Percentiles rank a stretch among this genome's conserved stretches.
phyloP scores from a whole-genome alignment of 805 yeast genomes.

The Cyberlindnera mrakii region DNA sequence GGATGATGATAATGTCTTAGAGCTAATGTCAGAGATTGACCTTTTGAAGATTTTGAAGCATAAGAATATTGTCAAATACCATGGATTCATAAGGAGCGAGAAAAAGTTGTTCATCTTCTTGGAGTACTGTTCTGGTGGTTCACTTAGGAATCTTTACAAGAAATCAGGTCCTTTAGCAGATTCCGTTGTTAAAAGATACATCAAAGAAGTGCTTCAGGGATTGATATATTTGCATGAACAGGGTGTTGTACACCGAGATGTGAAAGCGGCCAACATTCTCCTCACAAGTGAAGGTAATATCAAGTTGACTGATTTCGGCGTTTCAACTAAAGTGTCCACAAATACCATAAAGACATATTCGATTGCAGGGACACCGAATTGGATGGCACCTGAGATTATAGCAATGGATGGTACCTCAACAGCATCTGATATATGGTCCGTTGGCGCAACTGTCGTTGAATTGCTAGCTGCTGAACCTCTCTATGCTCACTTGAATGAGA shows the following conservation, averaged over 20 bases:
- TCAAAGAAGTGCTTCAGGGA: constrained; percentile 66
- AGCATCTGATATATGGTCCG: constrained; percentile 87
- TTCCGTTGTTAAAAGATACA: constrained; percentile 50
- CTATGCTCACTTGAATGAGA: constrained; percentile 65
- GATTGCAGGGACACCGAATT: constrained; percentile 83
- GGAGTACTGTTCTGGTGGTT: constrained; percentile 66
- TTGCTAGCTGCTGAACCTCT: constrained; percentile 85
- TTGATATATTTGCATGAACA: constrained; percentile 57
- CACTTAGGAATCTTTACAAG: constrained; percentile 41
- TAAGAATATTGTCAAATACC: constrained; percentile 84
- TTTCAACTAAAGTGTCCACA: constrained; percentile 63
- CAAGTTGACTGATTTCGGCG: constrained; percentile 71
- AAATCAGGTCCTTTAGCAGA: constrained; percentile 48
- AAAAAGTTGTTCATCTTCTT: constrained; percentile 68
- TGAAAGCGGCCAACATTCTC: constrained; percentile 73
- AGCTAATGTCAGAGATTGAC: constrained; percentile 56
- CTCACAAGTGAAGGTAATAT: constrained; percentile 61
- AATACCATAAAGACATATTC: constrained; percentile 45
- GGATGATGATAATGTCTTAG: constrained; percentile 65
- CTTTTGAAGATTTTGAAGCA: constrained; percentile 75
- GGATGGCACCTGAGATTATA: constrained; percentile 99
- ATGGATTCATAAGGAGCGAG: constrained; percentile 78
- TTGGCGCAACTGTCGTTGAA: constrained; percentile 94
- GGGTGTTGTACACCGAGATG: constrained; percentile 67
- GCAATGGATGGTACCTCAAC: constrained; percentile 79